Evolutionary conservation across 2,329 filamentous ascomycete genomes (phyloP).

Genomic region (Alternaria arborescens): DNA sequence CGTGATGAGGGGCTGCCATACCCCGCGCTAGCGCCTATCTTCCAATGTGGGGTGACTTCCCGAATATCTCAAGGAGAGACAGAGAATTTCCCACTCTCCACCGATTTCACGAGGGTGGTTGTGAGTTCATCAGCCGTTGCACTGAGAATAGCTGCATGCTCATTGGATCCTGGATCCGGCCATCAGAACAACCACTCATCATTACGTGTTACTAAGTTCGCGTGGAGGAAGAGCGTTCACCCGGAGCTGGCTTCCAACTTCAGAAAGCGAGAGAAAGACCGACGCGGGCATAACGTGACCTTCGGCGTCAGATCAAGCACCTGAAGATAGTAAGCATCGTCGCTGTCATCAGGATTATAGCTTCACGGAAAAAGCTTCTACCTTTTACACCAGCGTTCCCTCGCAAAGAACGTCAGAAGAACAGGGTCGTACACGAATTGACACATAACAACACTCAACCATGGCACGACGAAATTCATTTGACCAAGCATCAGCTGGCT

Average conservation of each 20-base stretch:
- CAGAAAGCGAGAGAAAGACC: neutral
- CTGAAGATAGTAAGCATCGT: neutral
- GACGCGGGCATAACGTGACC: constrained; percentile 1
- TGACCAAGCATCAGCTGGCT: constrained; percentile 48
- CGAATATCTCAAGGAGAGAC: neutral
- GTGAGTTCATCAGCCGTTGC: neutral
- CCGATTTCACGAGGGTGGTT: neutral
- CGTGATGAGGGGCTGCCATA: constrained; percentile 23
- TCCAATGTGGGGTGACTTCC: constrained; percentile 27
- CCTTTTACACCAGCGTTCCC: neutral
- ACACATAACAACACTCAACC: neutral
- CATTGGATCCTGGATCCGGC: neutral
- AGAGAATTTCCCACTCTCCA: neutral
- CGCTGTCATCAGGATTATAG: neutral
- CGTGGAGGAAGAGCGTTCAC: constrained; percentile 22
- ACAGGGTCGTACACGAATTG: neutral
- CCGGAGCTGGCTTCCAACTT: constrained; percentile 10
- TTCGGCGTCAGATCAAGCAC: constrained; percentile 16
- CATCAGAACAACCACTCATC: neutral
- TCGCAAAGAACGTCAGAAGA: neutral
- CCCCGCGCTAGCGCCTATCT: constrained; percentile 31
- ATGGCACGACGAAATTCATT: constrained; percentile 36
- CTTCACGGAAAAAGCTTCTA: neutral
- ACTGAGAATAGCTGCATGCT: neutral
- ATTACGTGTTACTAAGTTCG: neutral